phyloP scores from a whole-genome alignment of 495 filamentous ascomycete genomes.

The Daldinia childiae region DNA sequence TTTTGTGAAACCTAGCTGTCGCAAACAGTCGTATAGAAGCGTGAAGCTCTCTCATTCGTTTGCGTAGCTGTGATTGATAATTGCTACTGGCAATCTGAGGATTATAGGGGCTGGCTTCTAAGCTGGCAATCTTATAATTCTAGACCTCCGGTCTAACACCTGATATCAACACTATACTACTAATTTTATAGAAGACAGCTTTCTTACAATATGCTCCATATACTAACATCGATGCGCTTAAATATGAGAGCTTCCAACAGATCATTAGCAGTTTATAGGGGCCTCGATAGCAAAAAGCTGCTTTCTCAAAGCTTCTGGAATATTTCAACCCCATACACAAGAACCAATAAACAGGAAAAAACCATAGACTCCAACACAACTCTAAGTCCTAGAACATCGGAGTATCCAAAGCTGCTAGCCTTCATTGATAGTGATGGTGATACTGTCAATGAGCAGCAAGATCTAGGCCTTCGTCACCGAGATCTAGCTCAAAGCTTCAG shows the following conservation, averaged over 20 bases:
- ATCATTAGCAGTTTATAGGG: background rate
- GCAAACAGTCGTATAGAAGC: background rate
- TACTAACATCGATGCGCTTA: background rate
- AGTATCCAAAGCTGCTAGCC: background rate
- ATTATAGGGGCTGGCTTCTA: background rate
- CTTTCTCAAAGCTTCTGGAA: background rate
- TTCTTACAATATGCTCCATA: too few species aligned
- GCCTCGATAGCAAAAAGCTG: background rate
- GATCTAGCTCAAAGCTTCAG: conserved; percentile 19
- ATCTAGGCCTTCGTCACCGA: background rate
- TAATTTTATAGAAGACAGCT: too few species aligned
- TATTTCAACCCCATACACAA: background rate
- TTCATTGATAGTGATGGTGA: background rate
- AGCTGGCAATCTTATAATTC: background rate
- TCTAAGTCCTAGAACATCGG: background rate
- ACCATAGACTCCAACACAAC: background rate
- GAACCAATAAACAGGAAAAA: background rate
- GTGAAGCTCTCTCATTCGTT: background rate
- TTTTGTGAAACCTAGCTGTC: background rate
- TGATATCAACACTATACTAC: too few species aligned
- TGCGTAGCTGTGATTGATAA: background rate
- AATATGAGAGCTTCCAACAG: background rate
- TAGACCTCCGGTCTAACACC: too few species aligned
- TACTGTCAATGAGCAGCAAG: background rate
- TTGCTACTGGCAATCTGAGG: background rate